Base-by-base conservation (phyloP, 106 monocot genomes). In the Dactylorhiza incarnata region DNA sequence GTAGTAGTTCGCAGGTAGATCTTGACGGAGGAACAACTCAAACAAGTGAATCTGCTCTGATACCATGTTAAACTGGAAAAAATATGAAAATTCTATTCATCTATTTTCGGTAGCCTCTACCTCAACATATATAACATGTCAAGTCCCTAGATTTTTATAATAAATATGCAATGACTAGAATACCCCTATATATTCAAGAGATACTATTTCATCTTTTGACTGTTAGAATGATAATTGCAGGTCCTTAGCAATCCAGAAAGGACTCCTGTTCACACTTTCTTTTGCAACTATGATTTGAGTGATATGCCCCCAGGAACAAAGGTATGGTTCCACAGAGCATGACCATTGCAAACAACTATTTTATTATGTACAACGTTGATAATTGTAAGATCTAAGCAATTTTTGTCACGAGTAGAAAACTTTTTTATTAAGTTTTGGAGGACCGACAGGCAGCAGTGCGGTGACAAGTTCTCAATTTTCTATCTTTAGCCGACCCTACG, bases 271-370 rank as follows among this genome's bases (percentile, higher is more conserved):
- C 91, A 97, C 75, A 97, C 96, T 7, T 97, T 97, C 84, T 87
- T 97, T 43, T 97, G 93, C 85, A 91, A 80, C 76, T 97, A 97
- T 66, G 96, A 97, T 84, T 83, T 97, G 80, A 94, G 82, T 78
- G 96, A 97, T 75, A 97, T 97, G 96, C 96, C 96, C 71, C 71
- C 86, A 58, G 96, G 96, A 80, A 97, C 93, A 56, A 97, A 97
- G 93, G 96, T 97, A 84, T 63, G 26, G 7, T 45, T 12, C 15
- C 45, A 12, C 5, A 45, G 17, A 69, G 45, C 69, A 12, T 44
- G 15, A 69, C 7, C 45, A 16, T 26, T 26, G 24, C 23, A 23
- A 9, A 13, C 52, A 46, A 44, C 6, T n/a, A 16, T 70, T 46
- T 70, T 70, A 19, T 45, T 15, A 2, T 70, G 12, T 70, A 70